phyloP scores from a whole-genome alignment of 164 flowering plant species.

The Magnolia sinica region DNA sequence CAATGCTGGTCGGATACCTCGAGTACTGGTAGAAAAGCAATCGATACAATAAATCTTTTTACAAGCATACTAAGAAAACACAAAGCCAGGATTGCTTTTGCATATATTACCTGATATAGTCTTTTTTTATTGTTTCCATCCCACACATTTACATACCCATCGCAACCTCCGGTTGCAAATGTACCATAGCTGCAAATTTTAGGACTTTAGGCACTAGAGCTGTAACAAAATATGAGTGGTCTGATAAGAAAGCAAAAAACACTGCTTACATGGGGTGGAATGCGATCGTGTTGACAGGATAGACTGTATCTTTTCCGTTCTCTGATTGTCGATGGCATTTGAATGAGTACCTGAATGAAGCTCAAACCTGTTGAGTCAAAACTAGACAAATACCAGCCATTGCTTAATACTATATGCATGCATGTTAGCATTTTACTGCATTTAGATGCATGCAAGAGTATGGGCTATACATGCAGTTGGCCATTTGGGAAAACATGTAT shows the following conservation, averaged over 20 bases:
- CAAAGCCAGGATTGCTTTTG: not conserved
- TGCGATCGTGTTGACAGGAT: conserved; percentile 93
- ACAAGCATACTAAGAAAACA: not conserved
- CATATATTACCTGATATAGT: conserved; percentile 71
- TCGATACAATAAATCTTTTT: not conserved
- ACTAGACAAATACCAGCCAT: not conserved
- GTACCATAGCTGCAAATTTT: conserved; percentile 69
- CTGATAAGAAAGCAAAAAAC: not conserved
- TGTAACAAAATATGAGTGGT: not conserved
- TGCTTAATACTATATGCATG: not conserved
- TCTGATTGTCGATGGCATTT: conserved; percentile 97
- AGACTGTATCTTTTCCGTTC: conserved; percentile 93
- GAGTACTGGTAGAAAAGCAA: conserved; percentile 45
- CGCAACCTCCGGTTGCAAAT: conserved; percentile 90
- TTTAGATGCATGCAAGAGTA: not conserved
- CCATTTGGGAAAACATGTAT: not conserved
- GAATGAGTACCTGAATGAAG: conserved; percentile 79
- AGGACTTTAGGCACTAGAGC: not conserved
- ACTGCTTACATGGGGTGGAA: conserved; percentile 95
- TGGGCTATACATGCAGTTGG: not conserved
- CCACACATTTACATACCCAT: conserved; percentile 18
- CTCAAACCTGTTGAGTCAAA: not conserved
- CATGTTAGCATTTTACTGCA: no score
- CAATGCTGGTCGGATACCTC: conserved; percentile 84
- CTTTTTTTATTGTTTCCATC: conserved; percentile 92